Percentiles rank a stretch among this genome's conserved stretches.
phyloP scores from a whole-genome alignment of 2,329 filamentous ascomycete species.

The Ophiocordyceps sinensis region DNA sequence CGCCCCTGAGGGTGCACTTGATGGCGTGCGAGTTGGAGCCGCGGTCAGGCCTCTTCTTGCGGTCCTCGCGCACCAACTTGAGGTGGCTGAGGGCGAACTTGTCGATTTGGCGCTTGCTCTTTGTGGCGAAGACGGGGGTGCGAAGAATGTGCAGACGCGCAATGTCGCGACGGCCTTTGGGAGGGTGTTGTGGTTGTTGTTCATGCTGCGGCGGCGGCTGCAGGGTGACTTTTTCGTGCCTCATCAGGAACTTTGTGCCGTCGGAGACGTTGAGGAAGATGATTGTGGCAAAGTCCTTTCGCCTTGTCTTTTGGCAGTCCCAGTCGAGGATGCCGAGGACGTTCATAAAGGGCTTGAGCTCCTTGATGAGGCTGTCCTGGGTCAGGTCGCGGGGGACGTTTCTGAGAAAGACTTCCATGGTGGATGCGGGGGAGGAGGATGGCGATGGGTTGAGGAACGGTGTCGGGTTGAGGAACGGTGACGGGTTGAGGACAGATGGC shows the following conservation, averaged over 20 bases:
- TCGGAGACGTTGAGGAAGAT: conserved; percentile 26
- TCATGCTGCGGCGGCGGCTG: no score
- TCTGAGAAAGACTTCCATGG: conserved; percentile 32
- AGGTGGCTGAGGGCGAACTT: conserved; percentile 12
- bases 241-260: conserved; percentile 25
- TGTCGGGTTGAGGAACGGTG: no score
- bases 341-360: conserved; percentile 25
- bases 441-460: no score
- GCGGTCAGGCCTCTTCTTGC: conserved; percentile 4
- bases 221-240: conserved; percentile 14
- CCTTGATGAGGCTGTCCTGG: conserved; percentile 19
- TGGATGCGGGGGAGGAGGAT: background rate
- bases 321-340: conserved; percentile 26
- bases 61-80: conserved; percentile 11
- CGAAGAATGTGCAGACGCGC: conserved; percentile 17
- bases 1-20: conserved; percentile 1
- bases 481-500: no score
- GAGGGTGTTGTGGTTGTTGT: background rate
- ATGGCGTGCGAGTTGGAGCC: conserved; percentile 8
- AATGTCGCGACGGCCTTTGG: conserved; percentile 5
- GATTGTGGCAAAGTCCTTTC: conserved; percentile 21
- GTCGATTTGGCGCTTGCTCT: conserved; percentile 19
- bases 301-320: conserved; percentile 25
- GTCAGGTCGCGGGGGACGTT: conserved; percentile 27
- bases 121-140: conserved; percentile 12